Evolutionary conservation across 2,329 filamentous ascomycete species (phyloP).

Genomic region (Fusarium palustre): DNA sequence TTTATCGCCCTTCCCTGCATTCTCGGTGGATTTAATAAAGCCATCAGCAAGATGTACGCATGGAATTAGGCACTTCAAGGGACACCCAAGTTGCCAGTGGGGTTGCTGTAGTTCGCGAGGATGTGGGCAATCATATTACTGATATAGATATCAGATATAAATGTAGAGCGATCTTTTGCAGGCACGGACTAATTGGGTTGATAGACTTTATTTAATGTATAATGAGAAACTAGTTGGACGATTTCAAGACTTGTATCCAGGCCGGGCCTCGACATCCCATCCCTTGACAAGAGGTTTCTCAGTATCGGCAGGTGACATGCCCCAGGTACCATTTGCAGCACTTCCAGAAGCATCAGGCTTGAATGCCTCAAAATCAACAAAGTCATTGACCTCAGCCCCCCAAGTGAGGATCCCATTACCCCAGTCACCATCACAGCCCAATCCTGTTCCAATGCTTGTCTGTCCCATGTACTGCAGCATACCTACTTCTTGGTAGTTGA

Average conservation of each 20-base stretch:
- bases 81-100: neutral
- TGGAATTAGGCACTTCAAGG: neutral
- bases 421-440: neutral
- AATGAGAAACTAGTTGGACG: neutral
- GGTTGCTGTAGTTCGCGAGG: neutral
- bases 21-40: neutral
- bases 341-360: neutral
- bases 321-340: neutral
- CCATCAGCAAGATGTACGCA: neutral
- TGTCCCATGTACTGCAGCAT: neutral
- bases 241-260: neutral
- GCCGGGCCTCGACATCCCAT: neutral
- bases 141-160: neutral
- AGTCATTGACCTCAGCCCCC: neutral
- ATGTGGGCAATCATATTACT: neutral
- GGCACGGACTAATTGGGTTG: fast-evolving
- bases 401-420: neutral
- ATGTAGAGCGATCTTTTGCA: neutral
- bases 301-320: neutral
- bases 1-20: neutral
- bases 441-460: neutral
- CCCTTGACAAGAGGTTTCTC: neutral
- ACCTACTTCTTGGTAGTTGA: neutral
- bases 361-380: neutral
- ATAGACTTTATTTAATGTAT: neutral